phyloP scores from a whole-genome alignment of 2,329 filamentous ascomycete species.

The Colletotrichum liriopes region DNA sequence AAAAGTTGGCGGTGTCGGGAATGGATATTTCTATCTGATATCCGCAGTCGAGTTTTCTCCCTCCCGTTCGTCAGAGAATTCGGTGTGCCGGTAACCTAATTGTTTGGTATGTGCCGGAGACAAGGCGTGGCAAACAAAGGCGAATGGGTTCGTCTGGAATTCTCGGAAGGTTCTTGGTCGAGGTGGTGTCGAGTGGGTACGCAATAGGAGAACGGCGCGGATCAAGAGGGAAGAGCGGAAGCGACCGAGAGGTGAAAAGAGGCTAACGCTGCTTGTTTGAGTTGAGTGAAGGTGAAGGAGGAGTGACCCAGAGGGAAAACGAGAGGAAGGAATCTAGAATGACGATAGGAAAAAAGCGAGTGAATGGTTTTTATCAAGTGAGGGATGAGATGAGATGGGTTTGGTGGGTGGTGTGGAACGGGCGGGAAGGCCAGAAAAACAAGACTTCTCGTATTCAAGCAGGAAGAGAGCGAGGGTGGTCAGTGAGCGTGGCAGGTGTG shows the following conservation, averaged over 20 bases:
- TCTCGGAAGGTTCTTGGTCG: conserved; percentile 25
- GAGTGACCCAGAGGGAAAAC: neutral
- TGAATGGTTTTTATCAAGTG: conserved; percentile 34
- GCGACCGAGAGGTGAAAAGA: conserved; percentile 17
- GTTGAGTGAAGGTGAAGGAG: neutral
- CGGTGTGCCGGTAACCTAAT: conserved; percentile 10
- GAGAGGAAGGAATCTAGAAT: conserved; percentile 1
- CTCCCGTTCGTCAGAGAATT: neutral
- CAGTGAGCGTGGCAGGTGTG: conserved; percentile 2
- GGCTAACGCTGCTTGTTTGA: neutral
- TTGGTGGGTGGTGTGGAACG: conserved; percentile 20
- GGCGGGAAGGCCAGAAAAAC: conserved; percentile 38
- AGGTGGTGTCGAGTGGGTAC: conserved; percentile 29
- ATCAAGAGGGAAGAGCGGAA: conserved; percentile 15
- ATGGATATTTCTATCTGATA: conserved; percentile 20
- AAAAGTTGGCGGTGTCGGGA: neutral
- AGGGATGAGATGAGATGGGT: conserved; percentile 20
- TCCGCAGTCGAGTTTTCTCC: neutral
- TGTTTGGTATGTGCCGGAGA: neutral
- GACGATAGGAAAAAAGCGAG: conserved; percentile 29
- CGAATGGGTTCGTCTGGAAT: conserved; percentile 35
- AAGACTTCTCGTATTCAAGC: conserved; percentile 36
- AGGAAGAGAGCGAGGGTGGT: conserved; percentile 26
- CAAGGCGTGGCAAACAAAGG: conserved; percentile 16
- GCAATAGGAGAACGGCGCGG: conserved; percentile 19